phyloP scores from a whole-genome alignment of 2,329 filamentous ascomycete species.

The Graphiopsis chlorocephala region DNA sequence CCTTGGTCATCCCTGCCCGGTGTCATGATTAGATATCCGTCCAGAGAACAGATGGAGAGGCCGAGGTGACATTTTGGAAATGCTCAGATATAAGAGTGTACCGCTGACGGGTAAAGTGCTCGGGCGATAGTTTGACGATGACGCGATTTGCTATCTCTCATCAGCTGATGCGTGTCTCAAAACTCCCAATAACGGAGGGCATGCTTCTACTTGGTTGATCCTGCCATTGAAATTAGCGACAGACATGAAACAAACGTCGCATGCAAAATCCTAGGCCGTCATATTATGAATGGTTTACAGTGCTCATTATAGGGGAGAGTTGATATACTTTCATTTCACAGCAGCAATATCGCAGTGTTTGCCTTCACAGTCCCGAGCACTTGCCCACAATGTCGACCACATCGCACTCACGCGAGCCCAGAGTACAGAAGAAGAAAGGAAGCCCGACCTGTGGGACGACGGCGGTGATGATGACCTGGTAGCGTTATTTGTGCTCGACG shows the following conservation, averaged over 20 bases:
- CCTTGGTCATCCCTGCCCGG: conserved; percentile 2
- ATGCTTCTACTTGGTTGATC: background rate
- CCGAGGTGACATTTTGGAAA: background rate
- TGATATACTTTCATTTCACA: too few relatives aligned
- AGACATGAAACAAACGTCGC: background rate
- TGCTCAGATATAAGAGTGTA: background rate
- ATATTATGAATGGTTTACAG: background rate
- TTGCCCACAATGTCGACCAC: background rate
- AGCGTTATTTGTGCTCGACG: background rate
- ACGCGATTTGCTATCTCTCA: conserved; percentile 13
- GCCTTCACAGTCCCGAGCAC: background rate
- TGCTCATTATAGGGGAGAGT: too few relatives aligned
- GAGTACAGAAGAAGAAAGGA: background rate
- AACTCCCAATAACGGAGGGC: background rate
- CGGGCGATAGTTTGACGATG: conserved; percentile 9
- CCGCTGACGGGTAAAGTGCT: conserved; percentile 16
- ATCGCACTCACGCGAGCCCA: background rate
- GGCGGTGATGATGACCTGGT: background rate
- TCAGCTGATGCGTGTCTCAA: background rate
- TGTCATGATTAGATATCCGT: background rate
- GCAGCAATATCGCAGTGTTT: too few relatives aligned
- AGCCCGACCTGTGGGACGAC: background rate
- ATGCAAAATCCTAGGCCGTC: background rate
- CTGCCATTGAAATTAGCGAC: background rate
- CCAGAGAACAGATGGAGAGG: background rate